phyloP scores from a whole-genome alignment of 225 moss, liverwort and hornwort species.

The Rhytidiadelphus loreus region DNA sequence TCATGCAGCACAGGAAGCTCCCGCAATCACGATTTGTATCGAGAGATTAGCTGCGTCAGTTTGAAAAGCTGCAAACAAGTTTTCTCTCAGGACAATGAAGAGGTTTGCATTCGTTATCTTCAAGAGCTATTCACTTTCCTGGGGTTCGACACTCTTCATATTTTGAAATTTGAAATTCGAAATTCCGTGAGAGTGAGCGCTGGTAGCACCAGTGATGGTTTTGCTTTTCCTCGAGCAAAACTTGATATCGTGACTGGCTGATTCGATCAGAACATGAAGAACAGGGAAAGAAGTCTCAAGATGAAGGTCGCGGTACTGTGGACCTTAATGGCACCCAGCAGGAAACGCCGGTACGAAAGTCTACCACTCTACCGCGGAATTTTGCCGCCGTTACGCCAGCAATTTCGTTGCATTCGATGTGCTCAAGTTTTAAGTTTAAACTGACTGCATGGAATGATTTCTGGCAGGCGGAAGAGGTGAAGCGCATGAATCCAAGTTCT shows the following conservation, averaged over 20 bases:
- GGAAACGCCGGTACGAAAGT: constrained; percentile 17
- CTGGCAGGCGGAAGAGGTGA: constrained; percentile 66
- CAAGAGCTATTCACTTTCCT: background rate
- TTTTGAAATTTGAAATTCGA: background rate
- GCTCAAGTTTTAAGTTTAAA: background rate
- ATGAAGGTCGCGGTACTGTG: background rate
- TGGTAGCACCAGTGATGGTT: background rate
- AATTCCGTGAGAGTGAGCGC: background rate
- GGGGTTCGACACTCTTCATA: background rate
- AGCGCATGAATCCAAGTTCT: constrained; percentile 52
- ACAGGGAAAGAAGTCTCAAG: background rate
- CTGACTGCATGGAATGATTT: background rate
- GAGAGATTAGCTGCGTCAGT: background rate
- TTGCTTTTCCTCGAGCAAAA: background rate
- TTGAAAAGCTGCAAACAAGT: background rate
- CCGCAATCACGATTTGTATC: background rate
- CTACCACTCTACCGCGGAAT: background rate
- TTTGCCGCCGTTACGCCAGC: background rate
- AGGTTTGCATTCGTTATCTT: background rate
- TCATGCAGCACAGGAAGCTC: background rate
- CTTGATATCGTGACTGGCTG: background rate
- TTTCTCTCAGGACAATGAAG: background rate
- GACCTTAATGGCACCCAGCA: background rate
- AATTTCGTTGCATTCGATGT: background rate
- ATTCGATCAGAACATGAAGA: constrained; percentile 7